phyloP scores from a whole-genome alignment of 106 monocot genomes.

The Dioscorea zingiberensis region DNA sequence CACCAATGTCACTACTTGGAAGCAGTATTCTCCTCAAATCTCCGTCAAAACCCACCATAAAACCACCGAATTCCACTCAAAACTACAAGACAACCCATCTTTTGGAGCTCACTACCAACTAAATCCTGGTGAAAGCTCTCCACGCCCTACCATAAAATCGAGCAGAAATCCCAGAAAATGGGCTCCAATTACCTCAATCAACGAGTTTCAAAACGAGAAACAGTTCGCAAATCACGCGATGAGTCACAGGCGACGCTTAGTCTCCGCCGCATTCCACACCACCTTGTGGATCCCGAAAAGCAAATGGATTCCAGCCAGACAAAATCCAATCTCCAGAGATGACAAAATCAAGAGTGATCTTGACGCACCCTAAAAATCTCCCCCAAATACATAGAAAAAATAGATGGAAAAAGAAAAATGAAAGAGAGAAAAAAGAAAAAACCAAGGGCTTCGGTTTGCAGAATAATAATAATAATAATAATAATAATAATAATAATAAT shows the following conservation, averaged over 20 bases:
- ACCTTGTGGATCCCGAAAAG: neutral
- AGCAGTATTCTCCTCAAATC: neutral
- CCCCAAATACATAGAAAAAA: no score
- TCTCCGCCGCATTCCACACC: neutral
- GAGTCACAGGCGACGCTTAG: neutral
- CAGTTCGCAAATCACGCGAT: neutral
- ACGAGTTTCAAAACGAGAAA: neutral
- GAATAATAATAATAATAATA: neutral
- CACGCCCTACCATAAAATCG: neutral
- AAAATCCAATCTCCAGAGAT: neutral
- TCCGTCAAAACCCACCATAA: neutral
- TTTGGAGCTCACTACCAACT: neutral
- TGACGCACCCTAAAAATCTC: neutral
- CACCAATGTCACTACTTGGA: neutral
- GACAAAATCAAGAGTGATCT: neutral
- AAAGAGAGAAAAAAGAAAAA: neutral
- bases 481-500: no score
- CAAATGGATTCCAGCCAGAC: neutral
- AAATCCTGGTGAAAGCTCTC: neutral
- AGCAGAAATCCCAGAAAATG: neutral
- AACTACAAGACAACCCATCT: neutral
- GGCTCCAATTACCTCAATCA: neutral
- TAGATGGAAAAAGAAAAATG: neutral
- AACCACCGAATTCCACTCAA: neutral
- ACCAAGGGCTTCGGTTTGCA: neutral